Conservation (phyloP, 441 rosid genomes). For the Mallotus repandus region DNA sequence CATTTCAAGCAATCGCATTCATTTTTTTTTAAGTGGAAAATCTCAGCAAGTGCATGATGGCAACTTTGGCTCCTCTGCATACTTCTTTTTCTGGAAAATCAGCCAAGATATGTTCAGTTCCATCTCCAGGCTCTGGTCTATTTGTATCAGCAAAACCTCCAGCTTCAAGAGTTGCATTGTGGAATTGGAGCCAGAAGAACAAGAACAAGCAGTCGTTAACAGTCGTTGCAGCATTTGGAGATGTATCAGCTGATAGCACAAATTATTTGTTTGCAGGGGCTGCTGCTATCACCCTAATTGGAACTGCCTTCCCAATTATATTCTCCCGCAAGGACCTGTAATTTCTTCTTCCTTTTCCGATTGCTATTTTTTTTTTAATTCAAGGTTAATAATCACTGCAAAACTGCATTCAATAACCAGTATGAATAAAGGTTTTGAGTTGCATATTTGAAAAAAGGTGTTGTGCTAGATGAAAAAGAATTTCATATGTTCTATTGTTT, state of each 20-base stretch:
- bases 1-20: background rate
- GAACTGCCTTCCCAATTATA: slow-evolving; percentile 85
- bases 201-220: slow-evolving; percentile 40
- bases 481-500: background rate
- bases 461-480: too few species aligned
- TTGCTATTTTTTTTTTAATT: background rate
- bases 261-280: slow-evolving; percentile 72
- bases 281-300: slow-evolving; percentile 63
- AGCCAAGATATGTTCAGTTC: slow-evolving; percentile 27
- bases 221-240: slow-evolving; percentile 78
- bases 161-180: slow-evolving; percentile 20
- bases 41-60: slow-evolving; percentile 31
- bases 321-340: slow-evolving; percentile 90
- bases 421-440: too few species aligned
- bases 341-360: background rate
- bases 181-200: slow-evolving; percentile 27
- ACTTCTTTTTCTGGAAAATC: slow-evolving; percentile 30
- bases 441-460: too few species aligned
- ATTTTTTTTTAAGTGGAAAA: background rate
- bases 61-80: slow-evolving; percentile 42
- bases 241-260: slow-evolving; percentile 78
- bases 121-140: slow-evolving; percentile 15
- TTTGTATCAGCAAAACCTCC: slow-evolving; percentile 11
- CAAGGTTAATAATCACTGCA: too few species aligned
- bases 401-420: too few species aligned